Evolutionary conservation across 495 filamentous ascomycete genomes (phyloP).

Genomic region (Aspergillus conjunctus): DNA sequence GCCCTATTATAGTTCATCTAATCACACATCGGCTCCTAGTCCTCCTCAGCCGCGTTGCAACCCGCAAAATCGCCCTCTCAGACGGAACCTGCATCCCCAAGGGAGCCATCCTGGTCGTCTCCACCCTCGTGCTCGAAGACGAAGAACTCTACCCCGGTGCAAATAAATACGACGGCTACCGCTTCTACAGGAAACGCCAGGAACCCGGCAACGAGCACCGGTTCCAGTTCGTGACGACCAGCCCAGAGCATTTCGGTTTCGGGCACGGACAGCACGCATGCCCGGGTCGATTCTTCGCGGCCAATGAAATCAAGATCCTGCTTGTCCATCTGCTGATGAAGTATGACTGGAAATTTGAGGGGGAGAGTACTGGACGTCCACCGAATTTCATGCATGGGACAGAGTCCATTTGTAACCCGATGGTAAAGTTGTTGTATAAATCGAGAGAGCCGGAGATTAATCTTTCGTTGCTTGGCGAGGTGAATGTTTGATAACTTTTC

Average conservation of each 20-base stretch:
- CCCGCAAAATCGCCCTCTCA: conserved; percentile 34
- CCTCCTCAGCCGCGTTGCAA: conserved; percentile 46
- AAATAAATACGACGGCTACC: conserved; percentile 47
- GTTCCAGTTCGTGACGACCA: conserved; percentile 50
- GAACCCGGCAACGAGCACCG: conserved; percentile 42
- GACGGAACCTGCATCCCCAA: conserved; percentile 40
- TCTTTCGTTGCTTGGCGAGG: conserved; percentile 30
- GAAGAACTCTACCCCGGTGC: conserved; percentile 46
- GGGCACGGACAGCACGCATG: conserved; percentile 57
- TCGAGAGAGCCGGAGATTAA: conserved; percentile 34
- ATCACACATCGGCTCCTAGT: conserved; percentile 28
- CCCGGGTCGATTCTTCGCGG: conserved; percentile 56
- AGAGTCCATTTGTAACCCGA: conserved; percentile 34
- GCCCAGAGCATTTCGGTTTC: conserved; percentile 46
- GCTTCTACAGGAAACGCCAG: conserved; percentile 49
- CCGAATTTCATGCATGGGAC: conserved; percentile 30
- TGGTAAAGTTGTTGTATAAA: conserved; percentile 35
- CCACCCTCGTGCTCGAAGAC: conserved; percentile 39
- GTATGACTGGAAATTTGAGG: conserved; percentile 55
- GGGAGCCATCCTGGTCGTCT: conserved; percentile 40
- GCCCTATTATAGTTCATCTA: conserved; percentile 3
- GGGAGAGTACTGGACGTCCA: conserved; percentile 24
- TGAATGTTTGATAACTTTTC: not conserved
- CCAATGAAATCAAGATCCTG: conserved; percentile 51
- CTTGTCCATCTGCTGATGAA: conserved; percentile 50